Percentiles rank a stretch among this genome's conserved stretches.
Conservation (phyloP, 2,329 filamentous ascomycete genomes). For the Stachybotrys chartarum region DNA sequence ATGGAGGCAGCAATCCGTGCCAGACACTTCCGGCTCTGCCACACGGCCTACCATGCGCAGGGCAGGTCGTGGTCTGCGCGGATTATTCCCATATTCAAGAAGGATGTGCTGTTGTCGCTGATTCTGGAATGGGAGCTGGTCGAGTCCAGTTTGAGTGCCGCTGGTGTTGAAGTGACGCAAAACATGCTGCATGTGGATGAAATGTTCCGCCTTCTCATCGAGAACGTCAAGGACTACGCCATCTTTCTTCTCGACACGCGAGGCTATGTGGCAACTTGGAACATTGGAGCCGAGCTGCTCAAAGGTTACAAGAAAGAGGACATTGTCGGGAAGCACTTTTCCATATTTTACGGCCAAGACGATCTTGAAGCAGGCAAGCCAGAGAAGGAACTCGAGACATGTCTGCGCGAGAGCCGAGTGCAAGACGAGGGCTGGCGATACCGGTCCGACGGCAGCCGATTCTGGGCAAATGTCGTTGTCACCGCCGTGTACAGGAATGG, state of each 20-base stretch:
- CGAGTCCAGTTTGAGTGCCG: slow-evolving; percentile 2
- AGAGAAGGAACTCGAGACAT: too few species aligned
- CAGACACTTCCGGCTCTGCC: too few species aligned
- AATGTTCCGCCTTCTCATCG: slow-evolving; percentile 53
- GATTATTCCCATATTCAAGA: slow-evolving; percentile 21
- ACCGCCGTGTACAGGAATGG: slow-evolving; percentile 46
- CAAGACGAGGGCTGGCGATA: slow-evolving; percentile 16
- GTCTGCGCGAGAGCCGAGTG: too few species aligned
- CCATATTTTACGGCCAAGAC: slow-evolving; percentile 45
- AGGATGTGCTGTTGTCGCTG: slow-evolving; percentile 18
- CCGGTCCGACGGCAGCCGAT: slow-evolving; percentile 48
- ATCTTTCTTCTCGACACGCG: slow-evolving; percentile 54
- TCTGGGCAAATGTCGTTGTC: slow-evolving; percentile 56
- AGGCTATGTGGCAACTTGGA: slow-evolving; percentile 52
- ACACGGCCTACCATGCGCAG: not conserved
- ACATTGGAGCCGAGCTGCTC: slow-evolving; percentile 44
- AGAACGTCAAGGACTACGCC: slow-evolving; percentile 55
- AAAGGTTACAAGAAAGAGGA: slow-evolving; percentile 49
- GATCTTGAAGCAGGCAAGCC: slow-evolving; percentile 34
- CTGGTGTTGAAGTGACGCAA: slow-evolving; percentile 12
- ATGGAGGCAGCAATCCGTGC: too few species aligned
- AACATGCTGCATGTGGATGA: slow-evolving; percentile 36
- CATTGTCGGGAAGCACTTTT: slow-evolving; percentile 52
- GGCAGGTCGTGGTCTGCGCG: slow-evolving; percentile 19
- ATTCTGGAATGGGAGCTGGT: slow-evolving; percentile 23